Base-by-base conservation (phyloP, 495 filamentous ascomycete genomes). In the Penicillium bialowiezense region DNA sequence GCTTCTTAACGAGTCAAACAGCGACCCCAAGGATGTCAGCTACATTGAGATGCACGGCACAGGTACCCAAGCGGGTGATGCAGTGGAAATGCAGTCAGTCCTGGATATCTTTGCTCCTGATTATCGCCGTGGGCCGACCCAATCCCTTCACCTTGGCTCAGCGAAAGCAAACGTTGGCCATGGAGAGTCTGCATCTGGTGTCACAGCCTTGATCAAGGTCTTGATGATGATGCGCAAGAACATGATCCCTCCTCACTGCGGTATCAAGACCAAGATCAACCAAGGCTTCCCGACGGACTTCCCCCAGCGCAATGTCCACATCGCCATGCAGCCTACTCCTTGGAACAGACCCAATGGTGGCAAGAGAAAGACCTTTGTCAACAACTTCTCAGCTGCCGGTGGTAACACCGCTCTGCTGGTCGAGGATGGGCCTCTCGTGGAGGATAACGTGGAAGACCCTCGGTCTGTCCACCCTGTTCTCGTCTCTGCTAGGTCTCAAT, bases 41-140 rank as follows among this genome's bases (percentile, higher is more conserved):
- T 93, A 92, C 52, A 81, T 93, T 12, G 89, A 95, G 62, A 90
- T 91, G 82, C 89, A 95, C 62, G 89, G 89, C n/a, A 93, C 89
- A 1, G 89, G 89, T 7, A 92, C 89, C 0, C 87, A 90, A 59
- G 87, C 86, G 15, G 89, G 89, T 8, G 89, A 95, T 63, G 82
- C 80, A 0, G 83, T 82, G 0, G 89, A 95, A 63, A 89, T 92
- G 85, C 67, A 75, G 28, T 89, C 86, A 8, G 86, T 93, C 29
- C 81, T 84, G 13, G 85, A 85, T 50, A 77, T 87, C 15, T 97
- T 97, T 55, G 91, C 92, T 7, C 88, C 90, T 2, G 65, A 71
- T 18, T 64, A 71, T 44, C 81, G 90, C 37, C 80, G 91, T 38
- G 77, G 78, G 3, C 74, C 78, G 1, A 81, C 85, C 33, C 81